Base-by-base conservation (phyloP, 2,329 filamentous ascomycete species). In the Colletotrichum tropicale region DNA sequence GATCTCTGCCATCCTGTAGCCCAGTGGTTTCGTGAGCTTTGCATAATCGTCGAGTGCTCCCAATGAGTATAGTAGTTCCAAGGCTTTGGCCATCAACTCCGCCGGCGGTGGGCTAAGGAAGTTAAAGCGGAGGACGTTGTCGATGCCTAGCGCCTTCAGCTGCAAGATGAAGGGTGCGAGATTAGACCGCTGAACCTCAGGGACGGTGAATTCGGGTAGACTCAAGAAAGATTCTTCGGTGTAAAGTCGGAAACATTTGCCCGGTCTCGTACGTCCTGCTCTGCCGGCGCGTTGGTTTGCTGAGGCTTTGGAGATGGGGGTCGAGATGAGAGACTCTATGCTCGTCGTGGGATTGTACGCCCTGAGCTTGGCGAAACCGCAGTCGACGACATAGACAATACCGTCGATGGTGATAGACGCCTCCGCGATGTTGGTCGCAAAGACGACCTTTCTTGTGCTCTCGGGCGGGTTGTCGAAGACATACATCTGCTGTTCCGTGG, bases 351-450 rank as follows among this genome's bases (percentile, higher is more conserved):
- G 95, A 78, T 98, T 94, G 85, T 95, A 98, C 8, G 94, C 94
- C 52, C 96, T 92, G 24, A 98, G 88, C 83, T 98, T 98, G 78
- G 98, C 96, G 81, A 95, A 98, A 2, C 97, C 97, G 69, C 92
- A 93, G 83, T 99, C 97, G 66, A 98, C 87, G 8, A 99, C 96
- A 81, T 95, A 98, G 70, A 96, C 93, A 76, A 98, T 96, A 4
- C 95, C 96, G 69, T 97, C 93, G 71, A 98, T 98, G 18, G 97
- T 98, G 58, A 99, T 94, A 3, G 95, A 98, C 6, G 97, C 96
- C 87, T 99, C 97, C 15, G 97, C 96, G 78, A 98, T 98, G 82
- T 98, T 98, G 74, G 97, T 98, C 6, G 95, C 94, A 78, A 98
- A 93, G 43, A 99, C 94, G 52, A 98, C 94, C 82, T 98, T 98